phyloP scores from a whole-genome alignment of 2,329 filamentous ascomycete species.

The Moelleriella libera region DNA sequence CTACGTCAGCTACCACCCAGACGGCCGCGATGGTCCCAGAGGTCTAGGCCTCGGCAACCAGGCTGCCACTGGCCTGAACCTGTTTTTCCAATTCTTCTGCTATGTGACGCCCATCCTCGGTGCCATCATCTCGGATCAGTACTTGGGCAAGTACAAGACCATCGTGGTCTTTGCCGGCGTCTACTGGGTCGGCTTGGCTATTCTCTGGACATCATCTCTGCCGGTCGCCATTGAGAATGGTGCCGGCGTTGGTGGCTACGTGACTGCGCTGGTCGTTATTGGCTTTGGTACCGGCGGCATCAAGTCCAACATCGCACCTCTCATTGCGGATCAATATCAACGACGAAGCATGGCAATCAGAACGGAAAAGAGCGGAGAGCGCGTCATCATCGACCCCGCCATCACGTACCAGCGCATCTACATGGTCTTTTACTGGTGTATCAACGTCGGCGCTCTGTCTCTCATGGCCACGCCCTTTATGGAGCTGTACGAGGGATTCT shows the following conservation, averaged over 20 bases:
- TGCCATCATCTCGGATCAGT: conserved; percentile 42
- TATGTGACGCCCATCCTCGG: conserved; percentile 31
- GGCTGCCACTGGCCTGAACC: conserved; percentile 37
- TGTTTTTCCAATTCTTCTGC: conserved; percentile 40
- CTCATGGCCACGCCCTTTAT: conserved; percentile 53
- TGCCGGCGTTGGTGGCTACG: conserved; percentile 33
- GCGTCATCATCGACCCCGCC: conserved; percentile 52
- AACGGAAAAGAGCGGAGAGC: conserved; percentile 33
- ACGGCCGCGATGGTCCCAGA: conserved; percentile 25
- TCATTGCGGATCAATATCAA: conserved; percentile 54
- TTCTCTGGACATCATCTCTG: conserved; percentile 37
- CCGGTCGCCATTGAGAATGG: conserved; percentile 19
- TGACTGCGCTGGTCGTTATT: conserved; percentile 44
- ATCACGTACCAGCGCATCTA: conserved; percentile 56
- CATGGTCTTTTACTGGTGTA: conserved; percentile 63
- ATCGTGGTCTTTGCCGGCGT: conserved; percentile 41
- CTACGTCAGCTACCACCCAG: conserved; percentile 27
- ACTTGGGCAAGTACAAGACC: conserved; percentile 48
- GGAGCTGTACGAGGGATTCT: conserved; percentile 55
- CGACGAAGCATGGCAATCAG: conserved; percentile 33
- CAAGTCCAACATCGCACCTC: conserved; percentile 47
- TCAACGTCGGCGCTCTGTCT: conserved; percentile 59
- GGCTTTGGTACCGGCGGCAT: conserved; percentile 55
- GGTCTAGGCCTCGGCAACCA: conserved; percentile 41
- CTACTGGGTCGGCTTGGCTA: conserved; percentile 41